Evolutionary conservation across 2,329 filamentous ascomycete species (phyloP), one percentile per base, ranked within the genome.

Genomic region (Trichoderma semiorbis): DNA sequence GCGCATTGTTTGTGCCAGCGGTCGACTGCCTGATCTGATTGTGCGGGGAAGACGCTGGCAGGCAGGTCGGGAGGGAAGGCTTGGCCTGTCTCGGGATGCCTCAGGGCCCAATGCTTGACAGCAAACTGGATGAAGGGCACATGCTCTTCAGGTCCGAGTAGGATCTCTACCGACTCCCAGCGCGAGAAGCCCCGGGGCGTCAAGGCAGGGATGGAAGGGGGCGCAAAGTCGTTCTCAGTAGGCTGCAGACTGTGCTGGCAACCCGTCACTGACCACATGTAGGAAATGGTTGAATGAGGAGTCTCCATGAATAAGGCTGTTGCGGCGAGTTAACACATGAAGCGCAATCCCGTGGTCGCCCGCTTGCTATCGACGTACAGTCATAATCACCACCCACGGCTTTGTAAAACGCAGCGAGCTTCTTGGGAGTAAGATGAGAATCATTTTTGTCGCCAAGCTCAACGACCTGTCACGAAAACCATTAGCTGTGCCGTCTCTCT

Each of bases 141-240:
- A 82, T 98, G 95, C 77, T 97, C 93, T 75, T 96, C 92, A 0
- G 96, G 96, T 2, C 91, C 93, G 2, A 98, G 87, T 43, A 98
- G 84, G 26, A 97, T 87, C 82, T 98, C 94, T 70, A 98, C 92
- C 0, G 93, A 94, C 83, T 97, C 92, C 95, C 95, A 99, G 79
- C 93, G 91, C 57, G 95, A 93, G 80, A 97, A 99, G 53, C 96
- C 96, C 77, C 90, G 89, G 0, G 88, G 85, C 43, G 95, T 97
- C 70, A 99, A 84, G 16, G 94, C 93, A 0, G 96, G 96, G 55
- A 98, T 88, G 0, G 88, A 90, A 0, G 95, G 96, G 0, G 90
- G 85, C 4, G 87, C 88, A 79, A 93, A 98, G 74, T 93, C 89
- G 76, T 91, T 87, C 50, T 89, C 88, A 62, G 89, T 89, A 1